phyloP scores from a whole-genome alignment of 345 rosid species.

The Eutrema japonicum region DNA sequence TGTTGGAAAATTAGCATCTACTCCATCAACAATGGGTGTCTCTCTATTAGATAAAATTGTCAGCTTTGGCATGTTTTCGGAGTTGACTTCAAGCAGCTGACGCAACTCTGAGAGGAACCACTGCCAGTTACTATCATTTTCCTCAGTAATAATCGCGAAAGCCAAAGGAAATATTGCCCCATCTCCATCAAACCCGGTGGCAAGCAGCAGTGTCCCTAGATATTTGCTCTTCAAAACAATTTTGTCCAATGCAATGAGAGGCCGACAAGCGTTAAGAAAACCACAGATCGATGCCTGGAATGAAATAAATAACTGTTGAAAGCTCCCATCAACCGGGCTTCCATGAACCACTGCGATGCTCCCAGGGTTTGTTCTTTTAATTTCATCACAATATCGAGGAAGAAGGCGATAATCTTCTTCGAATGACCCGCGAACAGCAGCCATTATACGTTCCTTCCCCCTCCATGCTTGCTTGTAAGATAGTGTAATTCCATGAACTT shows the following conservation, averaged over 20 bases:
- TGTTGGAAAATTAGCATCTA: conserved; percentile 84
- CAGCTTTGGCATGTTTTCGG: conserved; percentile 94
- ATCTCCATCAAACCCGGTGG: conserved; percentile 93
- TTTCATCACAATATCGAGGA: conserved; percentile 90
- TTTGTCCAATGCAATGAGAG: conserved; percentile 83
- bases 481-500: conserved; percentile 86
- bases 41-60: conserved; percentile 85
- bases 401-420: conserved; percentile 95
- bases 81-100: conserved; percentile 76
- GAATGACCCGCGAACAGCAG: conserved; percentile 90
- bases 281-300: conserved; percentile 96
- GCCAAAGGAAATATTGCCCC: conserved; percentile 92
- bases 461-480: conserved; percentile 99
- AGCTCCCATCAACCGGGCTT: conserved; percentile 66
- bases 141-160: conserved; percentile 84
- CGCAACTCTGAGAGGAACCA: conserved; percentile 96
- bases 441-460: conserved; percentile 96
- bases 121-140: conserved; percentile 87
- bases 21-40: conserved; percentile 75
- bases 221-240: conserved; percentile 81
- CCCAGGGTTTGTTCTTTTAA: conserved; percentile 81
- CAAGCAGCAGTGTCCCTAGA: conserved; percentile 89
- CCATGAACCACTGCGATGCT: conserved; percentile 91
- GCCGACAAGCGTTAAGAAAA: conserved; percentile 87
- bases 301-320: conserved; percentile 89